A percentile compares a stretch with the other conserved stretches of the same genome.
These are phyloP conservation scores for Puccinellia tenuiflora DNA, from an alignment of 176 grass and related monocot genomes.

Conservation along the genomic window DNA sequence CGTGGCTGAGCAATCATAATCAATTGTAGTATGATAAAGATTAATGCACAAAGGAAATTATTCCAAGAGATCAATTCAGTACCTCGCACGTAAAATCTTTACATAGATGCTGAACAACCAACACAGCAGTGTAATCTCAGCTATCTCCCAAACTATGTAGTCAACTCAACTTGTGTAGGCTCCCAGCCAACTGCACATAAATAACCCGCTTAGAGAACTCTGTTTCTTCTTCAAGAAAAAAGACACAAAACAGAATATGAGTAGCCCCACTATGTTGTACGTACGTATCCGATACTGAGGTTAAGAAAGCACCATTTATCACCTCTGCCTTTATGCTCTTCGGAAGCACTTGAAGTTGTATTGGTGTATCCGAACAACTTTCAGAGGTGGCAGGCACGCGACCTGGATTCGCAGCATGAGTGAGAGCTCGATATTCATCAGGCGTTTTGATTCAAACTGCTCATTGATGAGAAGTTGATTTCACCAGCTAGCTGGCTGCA, in stretches of 20 bases:
- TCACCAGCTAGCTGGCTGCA: not conserved
- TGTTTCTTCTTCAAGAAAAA: not conserved
- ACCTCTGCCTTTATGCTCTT: not conserved
- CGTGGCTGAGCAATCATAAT: not conserved
- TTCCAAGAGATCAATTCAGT: not conserved
- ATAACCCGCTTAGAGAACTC: not conserved
- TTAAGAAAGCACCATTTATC: not conserved
- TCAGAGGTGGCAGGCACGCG: not conserved
- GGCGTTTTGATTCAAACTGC: not conserved
- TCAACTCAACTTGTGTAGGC: slow-evolving; percentile 1
- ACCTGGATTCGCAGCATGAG: not conserved
- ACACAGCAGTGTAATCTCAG: not conserved
- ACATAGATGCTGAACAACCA: not conserved
- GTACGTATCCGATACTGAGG: not conserved
- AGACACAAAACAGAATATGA: not conserved
- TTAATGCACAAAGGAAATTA: not conserved
- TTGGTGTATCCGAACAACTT: not conserved
- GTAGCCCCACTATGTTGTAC: not conserved
- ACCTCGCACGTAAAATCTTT: not conserved
- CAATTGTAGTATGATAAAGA: not conserved
- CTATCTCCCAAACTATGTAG: not conserved
- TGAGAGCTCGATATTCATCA: not conserved
- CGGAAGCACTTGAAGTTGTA: not conserved
- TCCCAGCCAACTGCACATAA: not conserved
- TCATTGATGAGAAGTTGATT: not conserved